These are phyloP conservation scores for Sporisorium scitamineum DNA, from an alignment of 1,284 basidiomycete species.

Conservation along the genomic window DNA sequence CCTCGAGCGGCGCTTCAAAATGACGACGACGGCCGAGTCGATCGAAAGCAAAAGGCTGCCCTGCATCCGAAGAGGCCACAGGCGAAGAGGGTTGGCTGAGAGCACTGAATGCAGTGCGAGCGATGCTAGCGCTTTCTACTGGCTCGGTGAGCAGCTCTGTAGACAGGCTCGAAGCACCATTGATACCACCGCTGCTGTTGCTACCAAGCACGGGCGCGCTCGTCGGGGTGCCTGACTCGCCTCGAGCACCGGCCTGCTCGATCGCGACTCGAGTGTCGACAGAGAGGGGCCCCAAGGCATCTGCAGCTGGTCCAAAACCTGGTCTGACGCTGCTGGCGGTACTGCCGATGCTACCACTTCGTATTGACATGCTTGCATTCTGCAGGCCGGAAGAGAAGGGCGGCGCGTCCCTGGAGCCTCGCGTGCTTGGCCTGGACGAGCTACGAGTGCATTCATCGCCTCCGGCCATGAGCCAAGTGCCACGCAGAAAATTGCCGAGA, in stretches of 20 bases:
- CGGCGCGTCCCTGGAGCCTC: constrained; percentile 34
- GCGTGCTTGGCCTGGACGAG: constrained; percentile 37
- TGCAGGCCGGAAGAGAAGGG: constrained; percentile 10
- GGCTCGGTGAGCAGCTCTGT: constrained; percentile 31
- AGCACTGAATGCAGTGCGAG: constrained; percentile 30
- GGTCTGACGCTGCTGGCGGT: constrained; percentile 19
- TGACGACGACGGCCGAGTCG: constrained; percentile 41
- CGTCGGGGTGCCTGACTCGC: constrained; percentile 31
- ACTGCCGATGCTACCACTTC: constrained; percentile 35
- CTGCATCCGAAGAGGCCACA: constrained; percentile 13
- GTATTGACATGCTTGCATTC: constrained; percentile 6
- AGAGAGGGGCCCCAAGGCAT: constrained; percentile 14
- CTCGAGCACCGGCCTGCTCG: constrained; percentile 28
- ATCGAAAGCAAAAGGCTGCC: constrained; percentile 26
- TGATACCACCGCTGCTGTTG: constrained; percentile 19
- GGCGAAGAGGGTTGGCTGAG: constrained; percentile 49
- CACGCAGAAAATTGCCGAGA: constrained; percentile 45
- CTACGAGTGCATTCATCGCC: constrained; percentile 36
- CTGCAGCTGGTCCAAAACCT: not conserved
- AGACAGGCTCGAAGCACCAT: constrained; percentile 29
- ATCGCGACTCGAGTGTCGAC: constrained; percentile 41
- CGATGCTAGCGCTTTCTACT: constrained; percentile 20
- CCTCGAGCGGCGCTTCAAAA: constrained; percentile 19
- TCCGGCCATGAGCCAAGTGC: constrained; percentile 38
- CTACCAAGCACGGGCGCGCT: constrained; percentile 47